These are phyloP conservation scores for Pseudogymnoascus sp. DNA, from an alignment of 2,329 filamentous ascomycete genomes.

Conservation along the genomic window DNA sequence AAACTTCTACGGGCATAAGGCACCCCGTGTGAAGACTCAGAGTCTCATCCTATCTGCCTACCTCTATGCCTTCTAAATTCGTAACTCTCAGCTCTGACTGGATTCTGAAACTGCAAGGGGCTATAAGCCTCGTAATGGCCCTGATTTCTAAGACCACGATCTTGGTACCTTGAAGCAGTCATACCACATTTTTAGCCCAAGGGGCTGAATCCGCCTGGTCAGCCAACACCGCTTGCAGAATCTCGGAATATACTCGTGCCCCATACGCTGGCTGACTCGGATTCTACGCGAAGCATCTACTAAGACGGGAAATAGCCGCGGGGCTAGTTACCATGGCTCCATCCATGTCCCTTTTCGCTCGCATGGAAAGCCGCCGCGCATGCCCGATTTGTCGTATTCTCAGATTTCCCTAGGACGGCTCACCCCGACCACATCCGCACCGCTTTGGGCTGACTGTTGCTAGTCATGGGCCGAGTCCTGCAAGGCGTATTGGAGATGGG, in stretches of 20 bases:
- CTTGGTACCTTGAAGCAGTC: neutral
- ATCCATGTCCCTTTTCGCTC: neutral
- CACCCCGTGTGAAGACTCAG: neutral
- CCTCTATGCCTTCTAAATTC: neutral
- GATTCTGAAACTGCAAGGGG: neutral
- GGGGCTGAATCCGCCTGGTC: neutral
- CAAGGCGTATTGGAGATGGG: neutral
- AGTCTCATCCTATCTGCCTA: neutral
- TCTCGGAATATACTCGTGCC: neutral
- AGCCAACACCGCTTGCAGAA: neutral
- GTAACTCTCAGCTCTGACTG: neutral
- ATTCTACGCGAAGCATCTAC: neutral
- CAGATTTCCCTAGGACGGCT: neutral
- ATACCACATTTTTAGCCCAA: neutral
- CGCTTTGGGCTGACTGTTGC: neutral
- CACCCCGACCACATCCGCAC: neutral
- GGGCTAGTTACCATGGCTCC: neutral
- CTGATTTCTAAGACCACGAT: neutral
- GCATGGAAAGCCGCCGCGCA: neutral
- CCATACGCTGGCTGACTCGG: neutral
- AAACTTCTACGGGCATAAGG: neutral
- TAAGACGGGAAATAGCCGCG: neutral
- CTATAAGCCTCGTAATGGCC: neutral
- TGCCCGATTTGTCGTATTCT: neutral
- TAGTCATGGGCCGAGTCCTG: neutral